Evolutionary conservation across 495 filamentous ascomycete species (phyloP), one percentile per base, ranked within the genome.

Genomic region (Trichoderma parareesei): DNA sequence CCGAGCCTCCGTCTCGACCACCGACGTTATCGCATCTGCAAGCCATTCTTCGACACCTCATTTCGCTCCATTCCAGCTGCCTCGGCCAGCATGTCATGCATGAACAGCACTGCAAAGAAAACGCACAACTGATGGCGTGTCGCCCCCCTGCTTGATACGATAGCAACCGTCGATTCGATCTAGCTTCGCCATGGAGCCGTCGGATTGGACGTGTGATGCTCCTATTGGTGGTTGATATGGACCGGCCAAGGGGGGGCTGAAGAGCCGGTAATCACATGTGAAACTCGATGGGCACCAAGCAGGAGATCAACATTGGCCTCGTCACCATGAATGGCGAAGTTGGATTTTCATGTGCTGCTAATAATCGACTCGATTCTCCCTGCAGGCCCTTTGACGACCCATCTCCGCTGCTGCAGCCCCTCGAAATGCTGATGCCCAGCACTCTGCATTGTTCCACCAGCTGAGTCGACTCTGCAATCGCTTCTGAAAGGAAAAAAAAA

Each of bases 1-100:
- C 27, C 53, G 37, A 14, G 44, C 5, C 44, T 5, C 44, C 44
- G 44, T 48, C 11, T 48, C 44, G 27, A 27, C 27, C 27, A 27
- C 27, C 27, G 44, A 48, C 44, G 44, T 16, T 14, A 14, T 27
- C 53, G 33, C 37, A 13, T 57, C 33, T 33, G 27, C 11, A n/a
- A 8, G 27, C 53, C 4, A 8, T 10, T 37, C 53, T 37, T 57
- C 53, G 18, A 35, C 53, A 37, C 53, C 9, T 57, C 53, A 57
- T 57, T 57, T 13, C 53, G 37, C 9, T 13, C 4, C 53, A 57
- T 33, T 37, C 27, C 53, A 38, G 37, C 11, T 33, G 20, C 33
- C 53, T 57, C 53, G 53, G 53, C 53, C 53, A 57, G 53, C 53
- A 57, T 57, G 53, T 37, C 53, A 18, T 57, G 53, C 53, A 57